Percentiles rank a stretch among this genome's conserved stretches.
Conservation (phyloP, 768 basidiomycete genomes). For the Hirschioporus abietinus region DNA sequence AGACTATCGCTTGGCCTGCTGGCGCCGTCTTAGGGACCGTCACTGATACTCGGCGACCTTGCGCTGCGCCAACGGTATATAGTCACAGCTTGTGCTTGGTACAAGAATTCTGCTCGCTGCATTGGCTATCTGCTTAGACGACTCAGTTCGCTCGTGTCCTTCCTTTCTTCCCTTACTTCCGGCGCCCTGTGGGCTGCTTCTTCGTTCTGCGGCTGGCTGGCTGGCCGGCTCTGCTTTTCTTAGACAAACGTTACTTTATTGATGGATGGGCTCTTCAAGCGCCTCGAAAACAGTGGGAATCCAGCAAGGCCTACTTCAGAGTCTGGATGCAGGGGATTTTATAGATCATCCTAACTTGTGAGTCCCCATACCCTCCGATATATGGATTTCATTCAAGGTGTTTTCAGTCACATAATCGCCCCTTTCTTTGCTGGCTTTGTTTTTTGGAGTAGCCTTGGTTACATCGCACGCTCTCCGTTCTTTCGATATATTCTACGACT, state of each 20-base stretch:
- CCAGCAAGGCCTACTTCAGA: not conserved
- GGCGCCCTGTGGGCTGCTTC: slow-evolving; percentile 1
- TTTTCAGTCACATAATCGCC: slow-evolving; percentile 29
- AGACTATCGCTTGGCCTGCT: not conserved
- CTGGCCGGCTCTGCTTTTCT: not conserved
- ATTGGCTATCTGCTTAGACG: not conserved
- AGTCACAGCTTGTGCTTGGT: not conserved
- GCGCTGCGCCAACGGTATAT: not conserved
- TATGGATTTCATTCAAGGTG: not conserved
- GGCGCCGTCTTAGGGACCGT: not conserved
- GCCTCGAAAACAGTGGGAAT: not conserved
- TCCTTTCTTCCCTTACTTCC: not conserved
- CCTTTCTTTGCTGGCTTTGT: slow-evolving; percentile 38
- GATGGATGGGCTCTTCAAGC: not conserved
- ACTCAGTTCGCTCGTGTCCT: not conserved
- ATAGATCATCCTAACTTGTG: not conserved
- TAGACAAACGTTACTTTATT: not conserved
- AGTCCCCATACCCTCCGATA: slow-evolving; percentile 1
- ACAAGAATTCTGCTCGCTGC: not conserved
- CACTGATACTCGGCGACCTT: not conserved
- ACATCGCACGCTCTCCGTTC: slow-evolving; percentile 20
- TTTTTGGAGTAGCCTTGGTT: slow-evolving; percentile 28
- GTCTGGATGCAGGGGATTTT: not conserved
- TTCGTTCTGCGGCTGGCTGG: not conserved
- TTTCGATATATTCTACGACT: slow-evolving; percentile 11